Evolutionary conservation across 495 filamentous ascomycete genomes (phyloP), one percentile per base, ranked within the genome.

Genomic region (Halenospora varia): DNA sequence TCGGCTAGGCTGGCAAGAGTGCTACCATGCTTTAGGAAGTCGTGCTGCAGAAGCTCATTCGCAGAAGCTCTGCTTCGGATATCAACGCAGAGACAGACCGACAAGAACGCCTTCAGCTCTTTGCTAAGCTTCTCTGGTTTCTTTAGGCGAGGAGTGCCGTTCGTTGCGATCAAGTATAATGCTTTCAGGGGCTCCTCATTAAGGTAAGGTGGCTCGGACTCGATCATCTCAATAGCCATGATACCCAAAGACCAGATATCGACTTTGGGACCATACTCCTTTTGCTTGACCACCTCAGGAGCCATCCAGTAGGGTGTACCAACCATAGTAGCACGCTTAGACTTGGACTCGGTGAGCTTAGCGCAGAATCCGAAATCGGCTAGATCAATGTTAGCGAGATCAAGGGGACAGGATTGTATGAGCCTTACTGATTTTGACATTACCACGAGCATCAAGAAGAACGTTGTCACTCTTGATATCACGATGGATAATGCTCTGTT

Each of bases 191-290:
- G 94, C 73, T 97, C 93, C 71, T 97, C 94, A 71, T 97, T 97
- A 23, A 97, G 82, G 71, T 98, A 97, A 0, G 94, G 94, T 6
- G 94, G 94, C 68, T 98, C 94, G 10, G 89, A 93, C 72, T 98
- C 95, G 67, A 98, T 98, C 95, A 98, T 96, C 76, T 98, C 94
- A 63, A 98, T 98, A 41, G 94, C 93, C 94, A 97, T 98, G 75
- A 98, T 98, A 64, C 94, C 94, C 49, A 98, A 79, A 11, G 93
- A 97, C 94, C 94, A 97, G 64, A 97, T 96, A 67, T 98, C 94
- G 55, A 97, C 94, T 80, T 98, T 98, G 62, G 88, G 87, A 39
- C 91, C 94, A 67, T 98, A 98, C 70, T 96, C 92, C 77, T 96
- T 96, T 71, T 97, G 94, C 77, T 97, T 97, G 67, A 98, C 94